A percentile compares a stretch with the other conserved stretches of the same genome.
Conservation (phyloP, 768 basidiomycete genomes). For the Tylopilus cervinicoccineus region DNA sequence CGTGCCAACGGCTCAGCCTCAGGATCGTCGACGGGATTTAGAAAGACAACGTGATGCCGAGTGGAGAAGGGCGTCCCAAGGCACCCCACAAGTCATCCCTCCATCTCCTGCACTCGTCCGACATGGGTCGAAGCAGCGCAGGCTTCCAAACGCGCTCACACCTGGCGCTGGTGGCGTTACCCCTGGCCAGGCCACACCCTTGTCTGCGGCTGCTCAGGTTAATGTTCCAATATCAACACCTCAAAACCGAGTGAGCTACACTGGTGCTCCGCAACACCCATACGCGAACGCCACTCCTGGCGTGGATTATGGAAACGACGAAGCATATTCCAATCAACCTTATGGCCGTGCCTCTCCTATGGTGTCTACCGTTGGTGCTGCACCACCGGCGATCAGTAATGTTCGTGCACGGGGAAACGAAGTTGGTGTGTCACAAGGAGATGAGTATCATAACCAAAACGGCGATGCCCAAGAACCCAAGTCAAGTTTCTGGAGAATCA, state of each 20-base stretch:
- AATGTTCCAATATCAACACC: slow-evolving; percentile 62
- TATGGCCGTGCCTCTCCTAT: slow-evolving; percentile 84
- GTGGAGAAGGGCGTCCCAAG: slow-evolving; percentile 59
- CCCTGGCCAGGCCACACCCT: slow-evolving; percentile 61
- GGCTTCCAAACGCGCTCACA: slow-evolving; percentile 55
- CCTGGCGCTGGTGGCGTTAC: slow-evolving; percentile 46
- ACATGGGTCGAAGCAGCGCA: slow-evolving; percentile 68
- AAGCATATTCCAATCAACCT: slow-evolving; percentile 52
- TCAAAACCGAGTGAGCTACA: slow-evolving; percentile 44
- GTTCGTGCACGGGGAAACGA: slow-evolving; percentile 70
- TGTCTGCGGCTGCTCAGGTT: slow-evolving; percentile 71
- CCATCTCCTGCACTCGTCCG: slow-evolving; percentile 79
- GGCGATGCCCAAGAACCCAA: slow-evolving; percentile 51
- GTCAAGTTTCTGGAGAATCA: slow-evolving; percentile 57
- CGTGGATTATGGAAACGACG: slow-evolving; percentile 60
- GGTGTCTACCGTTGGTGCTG: slow-evolving; percentile 66
- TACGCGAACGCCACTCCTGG: slow-evolving; percentile 62
- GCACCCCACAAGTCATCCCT: slow-evolving; percentile 52
- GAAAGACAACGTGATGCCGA: slow-evolving; percentile 53
- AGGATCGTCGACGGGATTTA: slow-evolving; percentile 57
- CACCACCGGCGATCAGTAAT: slow-evolving; percentile 68
- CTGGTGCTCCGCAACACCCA: slow-evolving; percentile 52
- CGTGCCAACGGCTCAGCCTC: slow-evolving; percentile 41
- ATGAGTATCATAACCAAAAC: slow-evolving; percentile 53
- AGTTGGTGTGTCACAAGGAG: slow-evolving; percentile 60